A percentile compares a stretch with the other conserved stretches of the same genome.
phyloP scores from a whole-genome alignment of 1,284 basidiomycete genomes.

The Boletus holoroseus region DNA sequence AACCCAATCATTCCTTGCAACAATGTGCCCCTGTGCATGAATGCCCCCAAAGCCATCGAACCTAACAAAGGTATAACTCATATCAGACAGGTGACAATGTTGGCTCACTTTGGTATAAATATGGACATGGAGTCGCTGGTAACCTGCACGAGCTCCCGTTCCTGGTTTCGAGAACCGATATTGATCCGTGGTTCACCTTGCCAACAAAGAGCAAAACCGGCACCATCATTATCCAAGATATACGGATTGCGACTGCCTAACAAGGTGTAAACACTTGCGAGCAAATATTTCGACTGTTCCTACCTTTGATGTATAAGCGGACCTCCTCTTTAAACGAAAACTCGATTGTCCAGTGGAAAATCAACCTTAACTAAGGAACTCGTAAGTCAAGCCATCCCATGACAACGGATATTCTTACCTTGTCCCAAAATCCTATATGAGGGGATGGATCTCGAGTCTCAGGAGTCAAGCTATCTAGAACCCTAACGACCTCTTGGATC shows the following conservation, averaged over 20 bases:
- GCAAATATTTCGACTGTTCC: constrained; percentile 11
- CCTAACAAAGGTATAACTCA: constrained; percentile 15
- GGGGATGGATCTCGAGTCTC: constrained; percentile 85
- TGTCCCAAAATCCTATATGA: constrained; percentile 92
- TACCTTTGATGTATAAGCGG: constrained; percentile 83
- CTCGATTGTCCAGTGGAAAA: constrained; percentile 80
- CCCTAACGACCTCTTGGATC: constrained; percentile 81
- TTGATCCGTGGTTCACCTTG: constrained; percentile 69
- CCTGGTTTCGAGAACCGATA: constrained; percentile 70
- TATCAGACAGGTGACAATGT: background rate
- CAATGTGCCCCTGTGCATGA: constrained; percentile 19
- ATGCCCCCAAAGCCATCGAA: constrained; percentile 21
- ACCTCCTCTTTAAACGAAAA: constrained; percentile 72
- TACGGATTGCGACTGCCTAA: constrained; percentile 84
- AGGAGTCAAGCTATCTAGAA: constrained; percentile 79
- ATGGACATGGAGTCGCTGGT: constrained; percentile 76
- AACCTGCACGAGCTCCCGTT: constrained; percentile 82
- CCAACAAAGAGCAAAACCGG: constrained; percentile 90
- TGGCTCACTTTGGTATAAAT: constrained; percentile 71
- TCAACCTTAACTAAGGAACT: constrained; percentile 60
- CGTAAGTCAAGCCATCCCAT: constrained; percentile 1
- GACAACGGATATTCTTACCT: constrained; percentile 39
- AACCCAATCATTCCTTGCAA: constrained; percentile 33
- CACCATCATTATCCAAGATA: constrained; percentile 65
- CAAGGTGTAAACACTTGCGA: constrained; percentile 17